Evolutionary conservation across 2,329 filamentous ascomycete species (phyloP).

Genomic region (Sodiomyces alkalinus): DNA sequence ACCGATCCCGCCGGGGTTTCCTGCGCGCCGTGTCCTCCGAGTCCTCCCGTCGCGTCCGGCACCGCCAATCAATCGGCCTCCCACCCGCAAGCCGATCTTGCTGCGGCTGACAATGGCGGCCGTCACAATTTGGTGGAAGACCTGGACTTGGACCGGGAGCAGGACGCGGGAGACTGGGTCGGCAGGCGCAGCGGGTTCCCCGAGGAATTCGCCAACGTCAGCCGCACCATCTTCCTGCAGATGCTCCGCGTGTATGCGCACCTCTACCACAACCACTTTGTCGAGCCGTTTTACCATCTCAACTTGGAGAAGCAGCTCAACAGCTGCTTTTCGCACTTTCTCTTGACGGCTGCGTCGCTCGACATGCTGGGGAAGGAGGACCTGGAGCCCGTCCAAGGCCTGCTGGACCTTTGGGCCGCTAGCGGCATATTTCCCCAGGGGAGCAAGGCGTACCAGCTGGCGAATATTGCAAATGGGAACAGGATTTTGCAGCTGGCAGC

Average conservation of each 20-base stretch:
- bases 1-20: slow-evolving; percentile 50
- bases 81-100: slow-evolving; percentile 12
- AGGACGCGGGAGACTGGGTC: slow-evolving; percentile 44
- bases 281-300: slow-evolving; percentile 56
- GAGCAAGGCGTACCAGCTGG: slow-evolving; percentile 34
- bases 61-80: slow-evolving; percentile 24
- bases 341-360: slow-evolving; percentile 51
- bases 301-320: slow-evolving; percentile 54
- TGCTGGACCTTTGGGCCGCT: slow-evolving; percentile 65
- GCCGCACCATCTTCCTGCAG: slow-evolving; percentile 71
- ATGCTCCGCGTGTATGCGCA: slow-evolving; percentile 88
- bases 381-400: slow-evolving; percentile 67
- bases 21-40: too few species aligned
- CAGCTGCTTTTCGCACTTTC: slow-evolving; percentile 59
- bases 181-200: slow-evolving; percentile 74
- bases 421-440: slow-evolving; percentile 60
- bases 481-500: neutral
- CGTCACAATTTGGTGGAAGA: too few species aligned
- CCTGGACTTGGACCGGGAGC: too few species aligned
- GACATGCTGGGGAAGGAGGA: slow-evolving; percentile 62
- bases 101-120: too few species aligned
- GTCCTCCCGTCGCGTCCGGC: slow-evolving; percentile 34
- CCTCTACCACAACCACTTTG: slow-evolving; percentile 75
- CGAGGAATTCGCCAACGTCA: slow-evolving; percentile 59
- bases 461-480: slow-evolving; percentile 31